phyloP scores from a whole-genome alignment of 2,329 filamentous ascomycete genomes.

The Aspergillus hiratsukae region DNA sequence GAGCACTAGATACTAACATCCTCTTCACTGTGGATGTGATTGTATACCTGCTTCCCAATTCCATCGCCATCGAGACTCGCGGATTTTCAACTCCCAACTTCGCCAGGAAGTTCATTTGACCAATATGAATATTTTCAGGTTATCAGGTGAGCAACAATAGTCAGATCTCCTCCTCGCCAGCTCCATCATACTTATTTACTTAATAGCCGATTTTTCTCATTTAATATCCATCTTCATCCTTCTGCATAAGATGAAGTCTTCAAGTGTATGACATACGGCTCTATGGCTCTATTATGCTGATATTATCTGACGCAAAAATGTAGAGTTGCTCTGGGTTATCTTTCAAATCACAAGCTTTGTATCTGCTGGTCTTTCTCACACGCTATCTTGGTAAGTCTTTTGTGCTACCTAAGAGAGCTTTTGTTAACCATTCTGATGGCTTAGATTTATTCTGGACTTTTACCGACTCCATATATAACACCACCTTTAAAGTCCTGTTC shows the following conservation, averaged over 20 bases:
- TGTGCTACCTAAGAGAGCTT: not conserved
- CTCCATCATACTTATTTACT: conserved; percentile 14
- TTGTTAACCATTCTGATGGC: conserved; percentile 1
- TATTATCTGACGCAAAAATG: conserved; percentile 7
- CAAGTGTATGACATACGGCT: conserved; percentile 61
- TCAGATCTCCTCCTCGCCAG: not conserved
- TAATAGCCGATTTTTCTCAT: conserved; percentile 86
- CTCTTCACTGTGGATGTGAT: not conserved
- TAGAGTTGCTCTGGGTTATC: conserved; percentile 97
- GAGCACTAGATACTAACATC: not conserved
- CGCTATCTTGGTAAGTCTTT: conserved; percentile 72
- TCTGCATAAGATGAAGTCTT: conserved; percentile 91
- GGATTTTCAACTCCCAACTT: not conserved
- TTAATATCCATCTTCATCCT: conserved; percentile 89
- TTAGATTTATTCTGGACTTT: conserved; percentile 81
- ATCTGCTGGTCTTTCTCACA: conserved; percentile 88
- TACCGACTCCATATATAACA: conserved; percentile 82
- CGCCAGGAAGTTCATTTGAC: conserved; percentile 8
- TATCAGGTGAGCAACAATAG: conserved; percentile 50
- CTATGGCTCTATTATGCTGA: not conserved
- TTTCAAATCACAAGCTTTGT: conserved; percentile 96
- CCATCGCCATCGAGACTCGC: not conserved
- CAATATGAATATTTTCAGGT: conserved; percentile 66
- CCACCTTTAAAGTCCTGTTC: conserved; percentile 93
- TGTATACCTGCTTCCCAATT: not conserved